Evolutionary conservation across 768 basidiomycete genomes (phyloP).

Genomic region (Tubosaeta sp.): DNA sequence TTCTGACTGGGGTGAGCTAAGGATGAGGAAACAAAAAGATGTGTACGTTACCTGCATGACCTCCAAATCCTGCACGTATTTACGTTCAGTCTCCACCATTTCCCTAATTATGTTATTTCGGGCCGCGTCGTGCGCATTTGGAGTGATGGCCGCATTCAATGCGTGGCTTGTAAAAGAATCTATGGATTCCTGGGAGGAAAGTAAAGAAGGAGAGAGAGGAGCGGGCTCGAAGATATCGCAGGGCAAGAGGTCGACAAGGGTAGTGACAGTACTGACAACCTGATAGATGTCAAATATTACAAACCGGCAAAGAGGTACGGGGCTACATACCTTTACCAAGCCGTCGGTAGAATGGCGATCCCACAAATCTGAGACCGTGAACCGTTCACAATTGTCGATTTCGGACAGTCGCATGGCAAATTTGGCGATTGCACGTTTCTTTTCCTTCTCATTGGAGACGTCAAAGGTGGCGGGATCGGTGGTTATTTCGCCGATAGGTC

Average conservation of each 20-base stretch:
- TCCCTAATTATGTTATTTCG: conserved; percentile 81
- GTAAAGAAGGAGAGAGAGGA: conserved; percentile 53
- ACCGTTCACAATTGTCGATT: conserved; percentile 69
- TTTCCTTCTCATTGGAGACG: conserved; percentile 70
- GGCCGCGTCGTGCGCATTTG: conserved; percentile 59
- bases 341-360: conserved; percentile 89
- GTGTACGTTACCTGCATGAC: conserved; percentile 77
- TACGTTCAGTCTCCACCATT: conserved; percentile 91
- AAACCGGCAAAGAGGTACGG: not conserved
- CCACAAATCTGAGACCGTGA: conserved; percentile 90
- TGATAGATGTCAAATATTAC: conserved; percentile 26
- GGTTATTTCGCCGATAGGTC: conserved; percentile 49
- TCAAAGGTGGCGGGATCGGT: conserved; percentile 66
- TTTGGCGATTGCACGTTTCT: conserved; percentile 86
- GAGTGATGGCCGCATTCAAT: conserved; percentile 36
- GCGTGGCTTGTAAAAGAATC: conserved; percentile 52
- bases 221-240: conserved; percentile 60
- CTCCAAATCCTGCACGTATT: conserved; percentile 95
- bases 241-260: conserved; percentile 76
- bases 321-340: conserved; percentile 77
- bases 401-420: conserved; percentile 87
- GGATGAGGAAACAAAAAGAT: conserved; percentile 2
- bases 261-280: conserved; percentile 88
- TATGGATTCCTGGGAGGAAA: conserved; percentile 54
- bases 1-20: conserved; percentile 47